Evolutionary conservation across 1,139 yeast species (phyloP).

Genomic region (Pneumocystis oryctolagi): DNA sequence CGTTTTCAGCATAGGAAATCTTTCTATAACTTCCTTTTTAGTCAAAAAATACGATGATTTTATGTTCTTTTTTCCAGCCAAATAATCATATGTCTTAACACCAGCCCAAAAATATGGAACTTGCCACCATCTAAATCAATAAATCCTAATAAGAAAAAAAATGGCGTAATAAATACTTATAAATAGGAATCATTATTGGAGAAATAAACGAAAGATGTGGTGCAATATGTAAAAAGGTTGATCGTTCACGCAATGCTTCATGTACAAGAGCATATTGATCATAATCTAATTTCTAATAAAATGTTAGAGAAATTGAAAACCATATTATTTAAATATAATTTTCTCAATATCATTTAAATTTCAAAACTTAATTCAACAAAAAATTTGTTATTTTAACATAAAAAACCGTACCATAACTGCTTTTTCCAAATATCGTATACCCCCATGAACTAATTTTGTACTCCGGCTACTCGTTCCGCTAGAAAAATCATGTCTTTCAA

Average conservation of each 20-base stretch:
- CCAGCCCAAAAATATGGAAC: conserved; percentile 89
- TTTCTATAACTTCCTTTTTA: conserved; percentile 49
- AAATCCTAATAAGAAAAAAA: background rate
- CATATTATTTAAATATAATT: background rate
- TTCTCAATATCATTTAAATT: background rate
- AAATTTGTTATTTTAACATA: background rate
- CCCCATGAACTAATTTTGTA: conserved; percentile 97
- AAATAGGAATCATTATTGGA: conserved; percentile 91
- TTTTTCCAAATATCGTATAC: conserved; percentile 87
- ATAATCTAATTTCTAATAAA: conserved; percentile 42
- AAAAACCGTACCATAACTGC: conserved; percentile 56
- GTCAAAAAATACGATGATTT: conserved; percentile 64
- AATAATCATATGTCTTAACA: conserved; percentile 80
- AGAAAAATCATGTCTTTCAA: conserved; percentile 81
- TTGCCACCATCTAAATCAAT: conserved; percentile 56
- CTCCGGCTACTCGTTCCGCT: conserved; percentile 86
- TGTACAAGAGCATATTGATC: conserved; percentile 84
- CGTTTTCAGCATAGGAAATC: conserved; percentile 79
- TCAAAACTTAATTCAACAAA: background rate
- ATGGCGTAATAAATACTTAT: conserved; percentile 30
- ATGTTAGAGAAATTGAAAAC: background rate
- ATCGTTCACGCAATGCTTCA: conserved; percentile 87
- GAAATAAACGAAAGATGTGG: conserved; percentile 78
- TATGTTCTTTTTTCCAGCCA: conserved; percentile 81
- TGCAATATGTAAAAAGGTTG: conserved; percentile 77